Evolutionary conservation across 148 eudicot genomes (phyloP), one percentile per base, ranked within the genome.

Genomic region (Pharnaceum exiguum): DNA sequence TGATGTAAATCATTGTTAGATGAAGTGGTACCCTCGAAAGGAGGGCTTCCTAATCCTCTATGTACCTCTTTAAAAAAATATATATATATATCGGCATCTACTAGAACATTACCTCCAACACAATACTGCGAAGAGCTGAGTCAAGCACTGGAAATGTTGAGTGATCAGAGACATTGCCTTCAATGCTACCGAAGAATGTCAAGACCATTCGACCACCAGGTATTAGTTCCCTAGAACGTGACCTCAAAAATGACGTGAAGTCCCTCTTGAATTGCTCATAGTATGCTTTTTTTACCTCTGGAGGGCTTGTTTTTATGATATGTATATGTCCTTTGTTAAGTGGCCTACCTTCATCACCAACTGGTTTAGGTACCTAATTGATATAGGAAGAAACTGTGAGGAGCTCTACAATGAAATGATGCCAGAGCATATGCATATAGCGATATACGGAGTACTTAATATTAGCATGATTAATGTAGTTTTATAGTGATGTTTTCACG

Each of bases 321-420:
- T n/a, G n/a, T n/a, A n/a, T n/a, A n/a, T n/a, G n/a, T n/a, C 48
- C 55, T 66, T 71, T 51, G 75, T 68, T 52, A 68, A 32, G 19
- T 65, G 65, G 30, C 33, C 62, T 32, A 60, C 69, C 3, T 47
- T 36, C 17, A 22, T 47, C 18, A 17, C n/a, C n/a, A n/a, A n/a
- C n/a, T n/a, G n/a, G n/a, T n/a, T n/a, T n/a, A n/a, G n/a, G n/a
- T n/a, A n/a, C n/a, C n/a, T n/a, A n/a, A n/a, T n/a, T n/a, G n/a
- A n/a, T n/a, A n/a, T n/a, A n/a, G n/a, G n/a, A n/a, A n/a, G n/a
- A n/a, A n/a, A n/a, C n/a, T n/a, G n/a, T n/a, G n/a, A n/a, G n/a
- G n/a, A n/a, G n/a, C n/a, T n/a, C n/a, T n/a, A n/a, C n/a, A n/a
- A n/a, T n/a, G n/a, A n/a, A n/a, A n/a, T n/a, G n/a, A n/a, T n/a